These are phyloP conservation scores for Penicillium nordicum DNA, from an alignment of 2,329 filamentous ascomycete species.

Conservation along the genomic window DNA sequence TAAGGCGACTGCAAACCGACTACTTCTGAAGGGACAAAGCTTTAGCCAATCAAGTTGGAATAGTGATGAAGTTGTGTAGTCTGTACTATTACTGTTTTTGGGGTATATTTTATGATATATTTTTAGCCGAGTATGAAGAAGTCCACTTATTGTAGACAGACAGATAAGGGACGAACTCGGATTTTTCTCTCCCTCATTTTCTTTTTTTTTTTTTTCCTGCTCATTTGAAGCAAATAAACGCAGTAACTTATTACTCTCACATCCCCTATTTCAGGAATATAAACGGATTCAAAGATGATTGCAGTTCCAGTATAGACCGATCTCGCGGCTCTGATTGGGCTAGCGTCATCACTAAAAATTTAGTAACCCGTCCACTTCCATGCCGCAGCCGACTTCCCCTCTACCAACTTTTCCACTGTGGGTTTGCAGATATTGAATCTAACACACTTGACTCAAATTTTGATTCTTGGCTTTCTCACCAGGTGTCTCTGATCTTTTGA, in stretches of 20 bases:
- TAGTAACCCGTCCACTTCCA: slow-evolving; percentile 34
- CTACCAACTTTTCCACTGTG: slow-evolving; percentile 27
- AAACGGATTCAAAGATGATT: background rate
- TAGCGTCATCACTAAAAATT: slow-evolving; percentile 45
- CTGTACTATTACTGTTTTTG: background rate
- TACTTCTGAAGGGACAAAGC: background rate
- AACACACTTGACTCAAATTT: slow-evolving; percentile 22
- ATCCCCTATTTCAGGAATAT: background rate
- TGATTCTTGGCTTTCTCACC: slow-evolving; percentile 19
- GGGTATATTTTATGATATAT: background rate
- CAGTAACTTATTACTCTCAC: background rate
- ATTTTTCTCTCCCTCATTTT: too few relatives aligned
- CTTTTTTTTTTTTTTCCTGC: too few relatives aligned
- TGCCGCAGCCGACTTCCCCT: slow-evolving; percentile 28
- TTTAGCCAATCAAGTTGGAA: background rate
- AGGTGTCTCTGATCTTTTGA: slow-evolving; percentile 20
- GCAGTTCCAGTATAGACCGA: slow-evolving; percentile 7
- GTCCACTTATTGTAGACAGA: background rate
- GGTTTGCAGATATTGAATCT: slow-evolving; percentile 15
- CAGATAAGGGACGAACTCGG: background rate
- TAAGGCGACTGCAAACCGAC: background rate
- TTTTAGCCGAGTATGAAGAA: slow-evolving; percentile 1
- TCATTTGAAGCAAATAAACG: background rate
- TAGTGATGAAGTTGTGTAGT: background rate
- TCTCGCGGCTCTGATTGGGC: slow-evolving; percentile 37